A percentile compares a stretch with the other conserved stretches of the same genome.
phyloP scores from a whole-genome alignment of 2,329 filamentous ascomycete genomes.

The Rhynchosporium secalis region DNA sequence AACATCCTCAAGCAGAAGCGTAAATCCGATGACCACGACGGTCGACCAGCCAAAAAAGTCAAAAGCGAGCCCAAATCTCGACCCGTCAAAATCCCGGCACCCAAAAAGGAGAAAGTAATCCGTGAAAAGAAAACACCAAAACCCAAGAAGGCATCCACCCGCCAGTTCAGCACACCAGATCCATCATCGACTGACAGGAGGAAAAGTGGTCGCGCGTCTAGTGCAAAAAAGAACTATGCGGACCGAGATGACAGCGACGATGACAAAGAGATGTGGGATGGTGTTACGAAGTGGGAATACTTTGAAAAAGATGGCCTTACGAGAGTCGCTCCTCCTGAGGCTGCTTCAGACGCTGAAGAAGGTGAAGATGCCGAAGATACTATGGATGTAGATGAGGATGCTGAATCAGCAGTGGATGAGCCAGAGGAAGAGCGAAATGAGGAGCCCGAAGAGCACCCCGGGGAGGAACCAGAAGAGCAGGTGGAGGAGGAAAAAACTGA shows the following conservation, averaged over 20 bases:
- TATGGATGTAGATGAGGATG: slow-evolving; percentile 34
- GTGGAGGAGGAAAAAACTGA: slow-evolving; percentile 2
- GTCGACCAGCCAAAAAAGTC: slow-evolving; percentile 24
- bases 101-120: slow-evolving; percentile 35
- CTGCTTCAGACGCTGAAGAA: slow-evolving; percentile 35
- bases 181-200: slow-evolving; percentile 37
- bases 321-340: slow-evolving; percentile 29
- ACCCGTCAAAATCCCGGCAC: slow-evolving; percentile 24
- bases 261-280: slow-evolving; percentile 42
- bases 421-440: slow-evolving; percentile 31
- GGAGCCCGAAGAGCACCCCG: slow-evolving; percentile 14
- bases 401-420: slow-evolving; percentile 34
- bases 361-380: slow-evolving; percentile 36
- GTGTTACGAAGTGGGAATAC: slow-evolving; percentile 41
- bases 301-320: slow-evolving; percentile 41
- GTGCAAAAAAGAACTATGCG: slow-evolving; percentile 40
- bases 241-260: slow-evolving; percentile 46
- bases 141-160: slow-evolving; percentile 30
- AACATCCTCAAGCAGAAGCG: slow-evolving; percentile 34
- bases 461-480: background rate
- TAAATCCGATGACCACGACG: slow-evolving; percentile 33
- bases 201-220: slow-evolving; percentile 43
- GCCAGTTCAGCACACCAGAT: slow-evolving; percentile 21
- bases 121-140: slow-evolving; percentile 38
- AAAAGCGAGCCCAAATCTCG: slow-evolving; percentile 25